Evolutionary conservation across 331 rosid genomes (phyloP).

Genomic region (Prunus yedoensis): DNA sequence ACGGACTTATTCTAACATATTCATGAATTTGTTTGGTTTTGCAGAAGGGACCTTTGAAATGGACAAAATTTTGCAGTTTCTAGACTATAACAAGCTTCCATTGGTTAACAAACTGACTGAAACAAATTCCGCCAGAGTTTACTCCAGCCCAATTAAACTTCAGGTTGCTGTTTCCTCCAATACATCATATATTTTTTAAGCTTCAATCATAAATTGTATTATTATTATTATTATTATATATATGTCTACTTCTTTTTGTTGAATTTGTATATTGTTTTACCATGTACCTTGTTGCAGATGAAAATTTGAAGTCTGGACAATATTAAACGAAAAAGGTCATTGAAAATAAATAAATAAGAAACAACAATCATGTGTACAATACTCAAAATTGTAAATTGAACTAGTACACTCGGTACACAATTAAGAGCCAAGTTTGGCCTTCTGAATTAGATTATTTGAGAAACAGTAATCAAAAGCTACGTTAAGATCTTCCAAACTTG

Average conservation of each 20-base stretch:
- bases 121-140: constrained; percentile 63
- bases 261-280: neutral
- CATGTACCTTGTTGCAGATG: constrained; percentile 4
- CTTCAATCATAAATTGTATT: no score
- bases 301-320: neutral
- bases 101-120: constrained; percentile 77
- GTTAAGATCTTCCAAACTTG: neutral
- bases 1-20: no score
- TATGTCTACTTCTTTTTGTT: constrained; percentile 1
- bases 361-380: neutral
- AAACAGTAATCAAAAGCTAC: neutral
- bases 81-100: constrained; percentile 80
- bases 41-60: constrained; percentile 68
- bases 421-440: neutral
- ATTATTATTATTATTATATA: no score
- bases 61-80: constrained; percentile 61
- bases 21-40: constrained; percentile 25
- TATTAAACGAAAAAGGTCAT: neutral
- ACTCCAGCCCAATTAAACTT: constrained; percentile 76
- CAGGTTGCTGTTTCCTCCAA: constrained; percentile 55
- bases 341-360: neutral
- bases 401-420: neutral
- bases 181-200: no score
- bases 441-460: neutral
- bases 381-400: neutral